Percentiles rank a stretch among this genome's conserved stretches.
phyloP scores from a whole-genome alignment of 1,284 basidiomycete species.

The Farysia itapuensis region DNA sequence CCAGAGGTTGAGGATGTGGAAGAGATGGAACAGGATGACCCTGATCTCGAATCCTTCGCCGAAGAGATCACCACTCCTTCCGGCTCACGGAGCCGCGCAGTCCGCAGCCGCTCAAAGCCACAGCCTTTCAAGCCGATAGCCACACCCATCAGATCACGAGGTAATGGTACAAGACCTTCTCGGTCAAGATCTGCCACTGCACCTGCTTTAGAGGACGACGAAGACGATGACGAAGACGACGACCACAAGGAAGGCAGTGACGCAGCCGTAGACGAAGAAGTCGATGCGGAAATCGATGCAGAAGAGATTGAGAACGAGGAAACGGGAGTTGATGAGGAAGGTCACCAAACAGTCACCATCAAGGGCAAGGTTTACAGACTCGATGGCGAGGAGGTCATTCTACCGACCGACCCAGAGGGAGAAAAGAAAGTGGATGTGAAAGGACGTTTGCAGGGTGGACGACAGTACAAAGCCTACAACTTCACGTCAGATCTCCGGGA shows the following conservation, averaged over 20 bases:
- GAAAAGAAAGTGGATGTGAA: slow-evolving; percentile 85
- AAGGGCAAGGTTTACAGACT: slow-evolving; percentile 76
- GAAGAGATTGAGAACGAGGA: slow-evolving; percentile 15
- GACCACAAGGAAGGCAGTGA: slow-evolving; percentile 3
- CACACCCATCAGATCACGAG: no score
- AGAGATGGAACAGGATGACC: neutral
- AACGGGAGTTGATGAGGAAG: slow-evolving; percentile 27
- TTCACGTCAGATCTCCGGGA: slow-evolving; percentile 77
- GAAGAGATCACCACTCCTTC: slow-evolving; percentile 1
- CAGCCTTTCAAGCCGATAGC: no score
- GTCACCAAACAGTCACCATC: slow-evolving; percentile 69
- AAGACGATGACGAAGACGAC: slow-evolving; percentile 2
- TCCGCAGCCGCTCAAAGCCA: slow-evolving; percentile 13
- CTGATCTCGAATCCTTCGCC: neutral
- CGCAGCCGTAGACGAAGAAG: slow-evolving; percentile 6
- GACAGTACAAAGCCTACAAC: slow-evolving; percentile 83
- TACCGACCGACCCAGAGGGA: slow-evolving; percentile 80
- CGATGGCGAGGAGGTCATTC: slow-evolving; percentile 82
- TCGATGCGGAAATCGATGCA: slow-evolving; percentile 8
- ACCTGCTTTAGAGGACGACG: slow-evolving; percentile 5
- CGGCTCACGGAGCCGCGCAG: slow-evolving; percentile 13
- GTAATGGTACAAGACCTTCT: no score
- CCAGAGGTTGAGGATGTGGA: slow-evolving; percentile 6
- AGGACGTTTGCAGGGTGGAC: slow-evolving; percentile 81
- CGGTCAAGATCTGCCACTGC: no score